These are phyloP conservation scores for Trametes pubescens DNA, from an alignment of 1,284 basidiomycete genomes.

Conservation along the genomic window DNA sequence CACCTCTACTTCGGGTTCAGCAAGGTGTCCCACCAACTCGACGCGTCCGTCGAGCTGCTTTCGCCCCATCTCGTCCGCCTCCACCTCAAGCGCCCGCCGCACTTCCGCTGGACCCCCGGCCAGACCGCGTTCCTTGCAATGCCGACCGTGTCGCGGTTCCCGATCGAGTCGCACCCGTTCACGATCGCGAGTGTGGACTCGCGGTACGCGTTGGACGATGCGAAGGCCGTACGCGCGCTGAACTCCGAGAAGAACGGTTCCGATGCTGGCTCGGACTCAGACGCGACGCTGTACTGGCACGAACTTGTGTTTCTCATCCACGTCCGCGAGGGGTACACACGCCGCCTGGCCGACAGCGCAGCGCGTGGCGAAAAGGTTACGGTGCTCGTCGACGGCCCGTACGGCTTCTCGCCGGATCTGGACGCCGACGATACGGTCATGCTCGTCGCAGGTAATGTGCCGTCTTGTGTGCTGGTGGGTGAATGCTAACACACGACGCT, in stretches of 20 bases:
- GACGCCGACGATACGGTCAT: constrained; percentile 53
- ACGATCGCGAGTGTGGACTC: constrained; percentile 57
- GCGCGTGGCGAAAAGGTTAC: constrained; percentile 43
- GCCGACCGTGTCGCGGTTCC: constrained; percentile 50
- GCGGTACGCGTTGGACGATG: constrained; percentile 9
- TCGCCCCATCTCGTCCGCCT: constrained; percentile 59
- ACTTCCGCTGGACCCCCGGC: constrained; percentile 56
- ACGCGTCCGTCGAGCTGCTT: constrained; percentile 54
- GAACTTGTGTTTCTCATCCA: constrained; percentile 60
- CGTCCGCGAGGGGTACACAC: constrained; percentile 58
- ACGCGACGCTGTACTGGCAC: constrained; percentile 39
- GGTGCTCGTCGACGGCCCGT: constrained; percentile 62
- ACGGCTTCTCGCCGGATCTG: constrained; percentile 57
- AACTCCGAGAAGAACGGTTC: constrained; percentile 13
- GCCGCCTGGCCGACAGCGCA: constrained; percentile 48
- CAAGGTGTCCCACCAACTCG: constrained; percentile 37
- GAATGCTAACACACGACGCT: neutral
- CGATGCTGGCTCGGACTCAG: constrained; percentile 10
- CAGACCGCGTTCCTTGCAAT: constrained; percentile 59
- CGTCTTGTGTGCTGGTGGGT: too few relatives aligned
- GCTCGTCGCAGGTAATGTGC: constrained; percentile 55
- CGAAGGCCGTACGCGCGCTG: neutral
- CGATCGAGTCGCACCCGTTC: constrained; percentile 62
- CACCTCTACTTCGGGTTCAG: constrained; percentile 47
- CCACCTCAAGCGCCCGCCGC: constrained; percentile 50